Percentiles rank a stretch among this genome's conserved stretches.
Conservation (phyloP, 805 yeast genomes). For the Zygosaccharomyces lentus region DNA sequence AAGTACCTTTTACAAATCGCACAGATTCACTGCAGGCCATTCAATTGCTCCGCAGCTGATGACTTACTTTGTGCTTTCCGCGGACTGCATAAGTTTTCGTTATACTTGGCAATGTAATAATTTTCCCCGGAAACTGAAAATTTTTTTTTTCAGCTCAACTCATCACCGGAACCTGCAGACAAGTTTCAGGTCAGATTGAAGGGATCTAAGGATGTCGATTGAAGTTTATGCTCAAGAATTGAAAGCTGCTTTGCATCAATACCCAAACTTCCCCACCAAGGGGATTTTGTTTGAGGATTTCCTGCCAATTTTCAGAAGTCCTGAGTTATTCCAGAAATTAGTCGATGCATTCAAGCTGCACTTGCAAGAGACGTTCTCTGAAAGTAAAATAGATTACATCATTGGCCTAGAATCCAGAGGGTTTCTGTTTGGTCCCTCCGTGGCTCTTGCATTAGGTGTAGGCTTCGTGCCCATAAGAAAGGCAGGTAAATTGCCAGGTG, state of each 20-base stretch:
- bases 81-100: not conserved
- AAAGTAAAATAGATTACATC: slow-evolving; percentile 72
- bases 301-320: slow-evolving; percentile 85
- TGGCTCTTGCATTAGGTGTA: slow-evolving; percentile 83
- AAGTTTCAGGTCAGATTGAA: not conserved
- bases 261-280: slow-evolving; percentile 89
- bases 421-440: slow-evolving; percentile 90
- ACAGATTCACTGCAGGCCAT: not conserved
- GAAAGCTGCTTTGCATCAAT: slow-evolving; percentile 59
- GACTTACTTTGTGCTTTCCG: not conserved
- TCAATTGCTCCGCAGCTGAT: not conserved
- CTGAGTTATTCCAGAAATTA: slow-evolving; percentile 74
- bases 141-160: slow-evolving; percentile 4
- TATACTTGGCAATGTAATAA: not conserved
- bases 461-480: slow-evolving; percentile 96
- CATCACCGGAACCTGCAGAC: not conserved
- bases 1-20: slow-evolving; percentile 1
- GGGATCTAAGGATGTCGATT: slow-evolving; percentile 23
- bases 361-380: slow-evolving; percentile 50
- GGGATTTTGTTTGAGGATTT: slow-evolving; percentile 96
- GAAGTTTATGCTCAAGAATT: slow-evolving; percentile 42
- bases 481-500: slow-evolving; percentile 93
- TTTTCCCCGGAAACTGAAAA: slow-evolving; percentile 1
- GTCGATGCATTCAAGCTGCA: slow-evolving; percentile 77
- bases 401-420: slow-evolving; percentile 98